Conservation (phyloP, 352 stramenopile species). For the Halophytophthora polymorphica region DNA sequence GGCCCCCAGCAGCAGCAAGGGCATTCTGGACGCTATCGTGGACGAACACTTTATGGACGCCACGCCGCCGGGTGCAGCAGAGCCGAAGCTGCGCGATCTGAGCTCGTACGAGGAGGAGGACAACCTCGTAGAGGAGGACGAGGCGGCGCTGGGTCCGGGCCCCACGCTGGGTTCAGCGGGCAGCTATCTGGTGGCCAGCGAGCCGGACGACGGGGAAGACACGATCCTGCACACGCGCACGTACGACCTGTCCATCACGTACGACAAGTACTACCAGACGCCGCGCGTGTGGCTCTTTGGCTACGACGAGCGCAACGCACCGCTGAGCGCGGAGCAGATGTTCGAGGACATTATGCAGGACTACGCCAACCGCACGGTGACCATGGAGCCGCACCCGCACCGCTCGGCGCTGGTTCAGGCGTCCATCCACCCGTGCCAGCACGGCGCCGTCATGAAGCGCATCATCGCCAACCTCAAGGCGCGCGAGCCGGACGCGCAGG, state of each 20-base stretch:
- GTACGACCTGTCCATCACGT: slow-evolving; percentile 98
- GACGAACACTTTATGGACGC: slow-evolving; percentile 58
- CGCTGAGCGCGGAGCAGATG: slow-evolving; percentile 91
- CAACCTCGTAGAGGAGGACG: slow-evolving; percentile 74
- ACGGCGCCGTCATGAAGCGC: slow-evolving; percentile 97
- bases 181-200: slow-evolving; percentile 61
- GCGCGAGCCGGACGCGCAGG: slow-evolving; percentile 23
- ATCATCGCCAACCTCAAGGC: slow-evolving; percentile 95
- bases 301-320: slow-evolving; percentile 89
- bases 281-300: slow-evolving; percentile 98
- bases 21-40: slow-evolving; percentile 67
- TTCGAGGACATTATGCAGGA: slow-evolving; percentile 99
- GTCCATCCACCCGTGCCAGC: slow-evolving; percentile 98
- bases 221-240: slow-evolving; percentile 93
- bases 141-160: slow-evolving; percentile 35
- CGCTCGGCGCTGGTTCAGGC: slow-evolving; percentile 85
- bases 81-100: slow-evolving; percentile 41
- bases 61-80: slow-evolving; percentile 6
- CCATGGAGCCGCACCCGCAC: slow-evolving; percentile 97
- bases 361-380: slow-evolving; percentile 99
- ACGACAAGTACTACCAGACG: slow-evolving; percentile 99
- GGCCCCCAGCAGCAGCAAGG: slow-evolving; percentile 2
- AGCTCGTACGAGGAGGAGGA: slow-evolving; percentile 75
- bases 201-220: slow-evolving; percentile 87
- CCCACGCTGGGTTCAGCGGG: slow-evolving; percentile 5